Evolutionary conservation across 805 yeast genomes (phyloP), one percentile per base, ranked within the genome.

Genomic region (Scheffersomyces spartinae): DNA sequence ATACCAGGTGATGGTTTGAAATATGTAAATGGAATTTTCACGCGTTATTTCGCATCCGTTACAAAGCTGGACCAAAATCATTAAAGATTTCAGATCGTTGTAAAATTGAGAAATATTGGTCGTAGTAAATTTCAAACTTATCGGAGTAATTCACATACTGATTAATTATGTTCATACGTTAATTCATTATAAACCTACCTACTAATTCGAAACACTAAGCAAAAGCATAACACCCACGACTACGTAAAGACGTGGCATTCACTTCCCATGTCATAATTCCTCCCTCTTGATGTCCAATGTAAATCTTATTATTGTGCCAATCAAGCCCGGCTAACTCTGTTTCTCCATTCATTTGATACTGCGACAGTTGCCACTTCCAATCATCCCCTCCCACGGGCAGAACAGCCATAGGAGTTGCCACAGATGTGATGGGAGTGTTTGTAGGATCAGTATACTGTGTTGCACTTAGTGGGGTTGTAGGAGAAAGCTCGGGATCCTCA

Each of bases 291-390:
- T 62, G 48, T 4, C 65, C 65, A 26, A 61, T 50, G 14, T 47
- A 38, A 23, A 61, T 41, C 31, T 49, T 49, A 17, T 36, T 28
- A 17, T 37, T 40, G 27, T 29, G 34, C 52, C 60, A 52, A 30
- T 57, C 65, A 13, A 61, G 31, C 5, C 67, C 67, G 6, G 52
- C 40, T 17, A 61, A 39, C 30, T 57, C 60, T 61, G 60, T 55
- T 35, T 61, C 67, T 7, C 67, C 67, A 26, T 54, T 47, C 10
- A 53, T 43, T 29, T 55, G 60, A 29, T 51, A 19, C 13, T 18
- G 10, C 10, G 7, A 7, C 7, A n/a, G n/a, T n/a, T 13, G 14
- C 11, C 23, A 5, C 23, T n/a, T 6, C 23, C 23, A 22, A 6
- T 9, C 10, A 12, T 5, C 14, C 25, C n/a, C 9, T 17, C 18